These are phyloP conservation scores for Suillus paluster DNA, from an alignment of 768 basidiomycete genomes.

Conservation along the genomic window DNA sequence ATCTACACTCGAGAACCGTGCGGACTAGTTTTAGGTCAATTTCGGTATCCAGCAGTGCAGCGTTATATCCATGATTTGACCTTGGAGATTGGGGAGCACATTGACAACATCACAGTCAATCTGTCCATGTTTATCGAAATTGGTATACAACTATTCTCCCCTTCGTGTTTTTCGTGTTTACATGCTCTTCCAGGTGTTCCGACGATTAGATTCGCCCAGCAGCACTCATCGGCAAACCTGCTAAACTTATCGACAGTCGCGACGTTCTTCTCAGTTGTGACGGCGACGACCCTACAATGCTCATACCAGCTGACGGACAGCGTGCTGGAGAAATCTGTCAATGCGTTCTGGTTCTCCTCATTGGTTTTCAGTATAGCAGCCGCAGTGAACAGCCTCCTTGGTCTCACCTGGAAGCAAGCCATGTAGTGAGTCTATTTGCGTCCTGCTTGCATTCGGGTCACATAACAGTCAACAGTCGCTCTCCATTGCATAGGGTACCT, in stretches of 20 bases:
- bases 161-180: background rate
- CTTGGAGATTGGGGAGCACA: slow-evolving; percentile 55
- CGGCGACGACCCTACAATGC: slow-evolving; percentile 53
- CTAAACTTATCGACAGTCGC: slow-evolving; percentile 57
- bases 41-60: slow-evolving; percentile 55
- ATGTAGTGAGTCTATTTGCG: slow-evolving; percentile 50
- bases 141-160: slow-evolving; percentile 32
- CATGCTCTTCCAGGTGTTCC: slow-evolving; percentile 46
- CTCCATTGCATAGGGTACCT: slow-evolving; percentile 57
- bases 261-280: slow-evolving; percentile 59
- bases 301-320: slow-evolving; percentile 41
- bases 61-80: slow-evolving; percentile 57
- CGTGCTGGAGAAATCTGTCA: slow-evolving; percentile 46
- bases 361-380: slow-evolving; percentile 60
- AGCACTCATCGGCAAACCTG: slow-evolving; percentile 52
- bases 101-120: slow-evolving; percentile 54
- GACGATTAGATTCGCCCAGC: slow-evolving; percentile 57
- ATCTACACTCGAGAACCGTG: slow-evolving; percentile 1
- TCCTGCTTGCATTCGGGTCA: slow-evolving; percentile 11
- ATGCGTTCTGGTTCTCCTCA: slow-evolving; percentile 59
- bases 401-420: slow-evolving; percentile 60
- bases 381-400: slow-evolving; percentile 56
- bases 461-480: slow-evolving; percentile 44
- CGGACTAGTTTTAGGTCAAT: slow-evolving; percentile 45
- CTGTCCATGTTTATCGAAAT: slow-evolving; percentile 57